These are phyloP conservation scores for Phaeosphaeriaceae sp. DNA, from an alignment of 2,329 filamentous ascomycete species.

Conservation along the genomic window DNA sequence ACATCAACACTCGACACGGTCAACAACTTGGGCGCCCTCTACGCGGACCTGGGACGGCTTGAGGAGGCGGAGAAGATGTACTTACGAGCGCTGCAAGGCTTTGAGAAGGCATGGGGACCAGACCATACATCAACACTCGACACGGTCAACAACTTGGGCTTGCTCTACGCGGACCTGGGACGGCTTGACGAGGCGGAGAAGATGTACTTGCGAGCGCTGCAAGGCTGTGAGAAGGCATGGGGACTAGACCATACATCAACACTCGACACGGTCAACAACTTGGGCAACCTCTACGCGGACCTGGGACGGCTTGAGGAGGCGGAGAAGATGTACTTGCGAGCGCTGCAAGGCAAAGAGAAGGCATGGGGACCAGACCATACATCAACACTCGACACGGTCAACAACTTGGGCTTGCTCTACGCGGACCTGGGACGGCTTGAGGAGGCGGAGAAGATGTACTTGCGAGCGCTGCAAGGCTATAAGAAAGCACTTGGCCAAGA, in stretches of 20 bases:
- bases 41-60: conserved; percentile 1
- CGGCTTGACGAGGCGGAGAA: conserved; percentile 13
- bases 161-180: conserved; percentile 13
- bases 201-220: conserved; percentile 19
- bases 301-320: conserved; percentile 7
- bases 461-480: too few species aligned
- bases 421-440: too few species aligned
- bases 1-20: conserved; percentile 19
- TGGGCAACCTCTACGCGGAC: not conserved
- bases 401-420: too few species aligned
- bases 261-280: conserved; percentile 9
- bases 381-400: too few species aligned
- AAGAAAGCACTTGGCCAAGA: too few species aligned
- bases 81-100: conserved; percentile 5
- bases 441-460: too few species aligned
- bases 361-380: too few species aligned
- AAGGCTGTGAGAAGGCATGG: conserved; percentile 20
- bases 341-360: not conserved
- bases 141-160: too few species aligned
- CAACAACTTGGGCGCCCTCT: conserved; percentile 7
- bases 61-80: conserved; percentile 6
- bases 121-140: too few species aligned
- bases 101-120: not conserved
- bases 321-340: conserved; percentile 7
- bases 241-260: conserved; percentile 20